Conservation (phyloP, 129 eudicot genomes). For the Saposhnikovia divaricata region DNA sequence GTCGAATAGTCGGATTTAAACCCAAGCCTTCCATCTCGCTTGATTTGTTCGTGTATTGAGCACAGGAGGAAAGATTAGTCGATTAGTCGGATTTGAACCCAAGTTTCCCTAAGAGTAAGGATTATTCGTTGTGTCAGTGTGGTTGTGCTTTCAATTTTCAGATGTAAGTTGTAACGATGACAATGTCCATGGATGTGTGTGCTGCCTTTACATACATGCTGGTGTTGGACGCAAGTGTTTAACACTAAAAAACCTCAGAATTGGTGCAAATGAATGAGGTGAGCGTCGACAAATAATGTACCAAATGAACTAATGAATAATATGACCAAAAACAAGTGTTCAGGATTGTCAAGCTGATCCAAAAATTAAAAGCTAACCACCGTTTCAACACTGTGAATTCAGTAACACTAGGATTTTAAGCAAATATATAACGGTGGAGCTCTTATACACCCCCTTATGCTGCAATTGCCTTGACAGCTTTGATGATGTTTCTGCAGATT, state of each 20-base stretch:
- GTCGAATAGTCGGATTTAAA: neutral
- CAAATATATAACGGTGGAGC: neutral
- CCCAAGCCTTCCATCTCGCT: too few species aligned
- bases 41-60: too few species aligned
- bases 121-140: too few species aligned
- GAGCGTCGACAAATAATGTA: neutral
- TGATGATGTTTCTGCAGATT: neutral
- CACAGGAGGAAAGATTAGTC: too few species aligned
- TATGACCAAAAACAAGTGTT: neutral
- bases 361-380: neutral
- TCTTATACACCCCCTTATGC: neutral
- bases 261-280: neutral
- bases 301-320: neutral
- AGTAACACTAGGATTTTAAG: neutral
- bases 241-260: too few species aligned
- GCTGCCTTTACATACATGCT: too few species aligned
- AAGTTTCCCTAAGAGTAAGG: too few species aligned
- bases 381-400: neutral
- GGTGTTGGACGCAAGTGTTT: too few species aligned
- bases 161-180: too few species aligned
- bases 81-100: too few species aligned
- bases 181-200: too few species aligned
- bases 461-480: neutral
- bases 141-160: too few species aligned
- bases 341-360: neutral